Evolutionary conservation across 1,284 basidiomycete species (phyloP).

Genomic region (Ganoderma leucocontextum): DNA sequence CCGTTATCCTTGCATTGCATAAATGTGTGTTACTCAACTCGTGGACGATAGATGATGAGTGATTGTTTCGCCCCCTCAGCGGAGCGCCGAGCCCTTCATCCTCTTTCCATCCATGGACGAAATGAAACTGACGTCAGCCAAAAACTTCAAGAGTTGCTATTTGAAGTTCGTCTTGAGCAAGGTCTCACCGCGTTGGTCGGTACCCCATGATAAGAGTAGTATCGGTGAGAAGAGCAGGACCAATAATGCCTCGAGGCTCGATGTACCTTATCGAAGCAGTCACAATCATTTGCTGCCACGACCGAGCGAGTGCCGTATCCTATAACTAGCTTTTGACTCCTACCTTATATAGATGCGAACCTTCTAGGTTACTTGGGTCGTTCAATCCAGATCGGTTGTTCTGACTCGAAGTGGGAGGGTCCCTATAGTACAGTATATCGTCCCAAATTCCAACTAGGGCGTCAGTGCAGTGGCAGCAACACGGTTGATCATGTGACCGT

Average conservation of each 20-base stretch:
- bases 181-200: too few relatives aligned
- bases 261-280: background rate
- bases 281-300: background rate
- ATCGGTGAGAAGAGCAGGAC: background rate
- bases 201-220: background rate
- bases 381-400: background rate
- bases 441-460: too few relatives aligned
- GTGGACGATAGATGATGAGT: too few relatives aligned
- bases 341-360: background rate
- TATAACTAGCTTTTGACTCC: too few relatives aligned
- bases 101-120: background rate
- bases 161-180: background rate
- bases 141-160: background rate
- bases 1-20: too few relatives aligned
- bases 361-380: background rate
- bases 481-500: slow-evolving; percentile 5
- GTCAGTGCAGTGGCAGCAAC: too few relatives aligned
- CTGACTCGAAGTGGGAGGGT: background rate
- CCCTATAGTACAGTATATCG: too few relatives aligned
- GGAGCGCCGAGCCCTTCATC: background rate
- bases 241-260: background rate
- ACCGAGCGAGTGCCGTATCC: background rate
- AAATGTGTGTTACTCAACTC: too few relatives aligned
- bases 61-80: too few relatives aligned
- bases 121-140: background rate